Evolutionary conservation across 2,329 filamentous ascomycete species (phyloP).

Genomic region (Beauveria brongniartii): DNA sequence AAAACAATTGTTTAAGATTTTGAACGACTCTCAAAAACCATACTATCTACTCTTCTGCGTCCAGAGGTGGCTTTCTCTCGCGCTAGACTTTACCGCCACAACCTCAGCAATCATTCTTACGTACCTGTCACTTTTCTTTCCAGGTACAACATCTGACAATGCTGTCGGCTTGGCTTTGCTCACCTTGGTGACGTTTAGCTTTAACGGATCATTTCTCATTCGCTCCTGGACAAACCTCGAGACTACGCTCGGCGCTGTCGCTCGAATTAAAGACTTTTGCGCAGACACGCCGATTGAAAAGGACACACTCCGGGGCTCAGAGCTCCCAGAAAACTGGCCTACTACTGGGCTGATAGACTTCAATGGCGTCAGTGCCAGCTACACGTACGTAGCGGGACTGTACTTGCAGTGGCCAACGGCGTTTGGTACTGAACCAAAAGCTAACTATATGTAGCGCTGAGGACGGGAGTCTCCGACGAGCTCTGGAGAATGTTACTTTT

Average conservation of each 20-base stretch:
- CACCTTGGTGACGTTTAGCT: background rate
- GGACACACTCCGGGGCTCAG: background rate
- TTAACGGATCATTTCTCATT: background rate
- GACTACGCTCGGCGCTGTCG: background rate
- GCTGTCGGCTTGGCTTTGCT: background rate
- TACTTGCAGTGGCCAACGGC: background rate
- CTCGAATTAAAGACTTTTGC: background rate
- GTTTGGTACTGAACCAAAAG: background rate
- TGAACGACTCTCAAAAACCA: background rate
- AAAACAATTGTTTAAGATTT: too few species aligned
- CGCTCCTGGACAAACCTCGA: background rate
- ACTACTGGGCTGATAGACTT: background rate
- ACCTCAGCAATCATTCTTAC: background rate
- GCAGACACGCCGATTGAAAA: background rate
- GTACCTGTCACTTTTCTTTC: background rate
- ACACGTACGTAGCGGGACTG: background rate
- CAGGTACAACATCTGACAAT: too few species aligned
- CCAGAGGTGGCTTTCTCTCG: slow-evolving; percentile 10
- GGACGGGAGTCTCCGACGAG: background rate
- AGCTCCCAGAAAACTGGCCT: background rate
- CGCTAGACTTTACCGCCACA: slow-evolving; percentile 14
- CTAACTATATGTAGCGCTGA: background rate
- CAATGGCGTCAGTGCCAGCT: background rate
- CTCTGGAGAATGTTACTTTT: background rate
- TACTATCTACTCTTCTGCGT: background rate